Percentiles rank a stretch among this genome's conserved stretches.
These are phyloP conservation scores for Lipomyces chichibuensis DNA, from an alignment of 805 yeast species.

Conservation along the genomic window DNA sequence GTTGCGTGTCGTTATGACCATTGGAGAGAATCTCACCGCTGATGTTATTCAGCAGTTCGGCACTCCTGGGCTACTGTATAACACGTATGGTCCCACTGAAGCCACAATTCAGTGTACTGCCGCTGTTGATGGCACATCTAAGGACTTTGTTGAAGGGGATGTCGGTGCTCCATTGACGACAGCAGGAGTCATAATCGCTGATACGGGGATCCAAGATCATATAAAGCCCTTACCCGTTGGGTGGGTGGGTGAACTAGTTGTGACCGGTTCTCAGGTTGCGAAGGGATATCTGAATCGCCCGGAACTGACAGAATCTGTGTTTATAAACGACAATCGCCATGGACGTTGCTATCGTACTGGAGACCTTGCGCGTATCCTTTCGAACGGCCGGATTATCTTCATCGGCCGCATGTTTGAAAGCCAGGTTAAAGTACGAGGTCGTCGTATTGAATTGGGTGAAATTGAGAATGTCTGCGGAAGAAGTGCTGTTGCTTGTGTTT, in stretches of 20 bases:
- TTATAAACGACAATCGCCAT: slow-evolving; percentile 24
- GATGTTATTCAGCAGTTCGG: slow-evolving; percentile 36
- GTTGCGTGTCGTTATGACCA: slow-evolving; percentile 32
- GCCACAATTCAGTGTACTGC: slow-evolving; percentile 39
- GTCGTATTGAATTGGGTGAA: slow-evolving; percentile 43
- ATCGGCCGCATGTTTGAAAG: slow-evolving; percentile 39
- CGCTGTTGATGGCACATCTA: slow-evolving; percentile 24
- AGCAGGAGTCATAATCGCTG: slow-evolving; percentile 24
- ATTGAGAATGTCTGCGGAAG: slow-evolving; percentile 36
- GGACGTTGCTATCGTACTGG: slow-evolving; percentile 41
- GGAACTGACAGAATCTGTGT: slow-evolving; percentile 36
- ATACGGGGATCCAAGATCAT: slow-evolving; percentile 1
- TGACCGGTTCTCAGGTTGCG: slow-evolving; percentile 42
- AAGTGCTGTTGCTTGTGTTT: slow-evolving; percentile 20
- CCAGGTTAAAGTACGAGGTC: slow-evolving; percentile 43
- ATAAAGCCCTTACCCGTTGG: slow-evolving; percentile 37
- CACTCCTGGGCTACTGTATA: slow-evolving; percentile 19
- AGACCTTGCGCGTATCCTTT: slow-evolving; percentile 38
- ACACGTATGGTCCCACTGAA: slow-evolving; percentile 41
- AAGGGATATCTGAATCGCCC: slow-evolving; percentile 39
- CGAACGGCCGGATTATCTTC: slow-evolving; percentile 35
- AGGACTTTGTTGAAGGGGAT: slow-evolving; percentile 21
- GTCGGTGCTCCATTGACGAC: slow-evolving; percentile 36
- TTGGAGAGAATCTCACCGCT: slow-evolving; percentile 37
- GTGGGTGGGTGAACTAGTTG: slow-evolving; percentile 39